These are phyloP conservation scores for Fagus crenata DNA, from an alignment of 306 rosid genomes.

Conservation along the genomic window DNA sequence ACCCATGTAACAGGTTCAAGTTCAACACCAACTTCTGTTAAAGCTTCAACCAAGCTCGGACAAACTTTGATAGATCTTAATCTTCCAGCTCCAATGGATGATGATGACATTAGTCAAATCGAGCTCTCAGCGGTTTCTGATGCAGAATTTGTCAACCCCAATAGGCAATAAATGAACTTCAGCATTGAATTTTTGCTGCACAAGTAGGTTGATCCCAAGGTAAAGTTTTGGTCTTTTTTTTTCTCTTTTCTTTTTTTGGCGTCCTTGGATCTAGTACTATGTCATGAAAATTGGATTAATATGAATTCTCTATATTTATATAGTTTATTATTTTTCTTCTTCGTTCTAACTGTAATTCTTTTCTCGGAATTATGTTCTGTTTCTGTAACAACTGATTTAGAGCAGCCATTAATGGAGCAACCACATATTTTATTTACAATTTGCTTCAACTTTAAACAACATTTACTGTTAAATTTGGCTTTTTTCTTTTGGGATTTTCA, in stretches of 20 bases:
- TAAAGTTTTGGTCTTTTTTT: constrained; percentile 45
- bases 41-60: constrained; percentile 28
- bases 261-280: constrained; percentile 30
- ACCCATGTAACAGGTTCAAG: constrained; percentile 63
- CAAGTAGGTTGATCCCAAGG: constrained; percentile 39
- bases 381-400: constrained; percentile 27
- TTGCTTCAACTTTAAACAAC: not conserved
- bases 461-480: not conserved
- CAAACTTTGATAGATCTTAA: constrained; percentile 79
- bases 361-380: constrained; percentile 29
- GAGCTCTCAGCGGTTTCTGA: constrained; percentile 80
- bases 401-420: constrained; percentile 32
- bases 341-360: constrained; percentile 49
- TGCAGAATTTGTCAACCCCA: constrained; percentile 61
- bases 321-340: constrained; percentile 19
- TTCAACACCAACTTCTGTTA: constrained; percentile 20
- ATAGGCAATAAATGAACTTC: constrained; percentile 31
- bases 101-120: constrained; percentile 61
- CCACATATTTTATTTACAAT: constrained; percentile 16
- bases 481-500: not conserved
- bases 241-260: not conserved
- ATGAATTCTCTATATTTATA: constrained; percentile 23
- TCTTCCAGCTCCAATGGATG: constrained; percentile 81
- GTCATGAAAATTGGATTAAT: constrained; percentile 31
- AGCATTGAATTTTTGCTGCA: constrained; percentile 18